These are phyloP conservation scores for Pleurotus ostreatus DNA, from an alignment of 768 basidiomycete genomes.

Conservation along the genomic window DNA sequence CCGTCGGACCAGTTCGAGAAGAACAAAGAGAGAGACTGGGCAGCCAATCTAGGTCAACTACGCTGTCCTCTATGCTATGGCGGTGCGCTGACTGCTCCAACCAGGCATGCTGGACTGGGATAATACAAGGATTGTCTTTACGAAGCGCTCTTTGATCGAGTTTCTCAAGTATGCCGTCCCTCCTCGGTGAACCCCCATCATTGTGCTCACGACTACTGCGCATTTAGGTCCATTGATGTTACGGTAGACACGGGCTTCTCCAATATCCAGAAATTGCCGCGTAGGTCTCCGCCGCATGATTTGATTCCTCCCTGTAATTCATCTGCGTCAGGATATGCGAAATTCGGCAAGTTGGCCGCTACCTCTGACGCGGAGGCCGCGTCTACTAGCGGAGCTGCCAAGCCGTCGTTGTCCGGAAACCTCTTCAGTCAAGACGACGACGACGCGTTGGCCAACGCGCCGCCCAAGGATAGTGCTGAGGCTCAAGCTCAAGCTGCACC, in stretches of 20 bases:
- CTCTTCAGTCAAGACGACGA: constrained; percentile 48
- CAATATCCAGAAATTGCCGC: constrained; percentile 73
- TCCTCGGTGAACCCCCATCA: background rate
- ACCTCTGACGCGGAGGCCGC: constrained; percentile 10
- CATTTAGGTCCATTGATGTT: constrained; percentile 60
- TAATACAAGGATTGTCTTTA: constrained; percentile 69
- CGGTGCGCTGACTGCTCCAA: background rate
- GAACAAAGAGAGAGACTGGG: constrained; percentile 72
- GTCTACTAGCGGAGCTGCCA: background rate
- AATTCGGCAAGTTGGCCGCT: constrained; percentile 56
- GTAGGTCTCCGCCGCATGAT: constrained; percentile 31
- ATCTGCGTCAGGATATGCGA: constrained; percentile 53
- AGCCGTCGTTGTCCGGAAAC: background rate
- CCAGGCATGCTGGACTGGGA: constrained; percentile 83
- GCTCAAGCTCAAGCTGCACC: background rate
- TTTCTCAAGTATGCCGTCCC: constrained; percentile 60
- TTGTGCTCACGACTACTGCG: constrained; percentile 2
- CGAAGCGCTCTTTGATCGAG: constrained; percentile 71
- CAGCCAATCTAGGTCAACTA: constrained; percentile 56
- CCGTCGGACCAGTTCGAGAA: constrained; percentile 52
- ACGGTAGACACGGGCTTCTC: constrained; percentile 74
- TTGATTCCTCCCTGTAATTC: no score
- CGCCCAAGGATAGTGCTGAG: constrained; percentile 25
- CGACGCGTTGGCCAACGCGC: constrained; percentile 59
- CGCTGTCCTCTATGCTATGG: background rate